Evolutionary conservation across 768 basidiomycete genomes (phyloP).

Genomic region (Cystofilobasidium macerans): DNA sequence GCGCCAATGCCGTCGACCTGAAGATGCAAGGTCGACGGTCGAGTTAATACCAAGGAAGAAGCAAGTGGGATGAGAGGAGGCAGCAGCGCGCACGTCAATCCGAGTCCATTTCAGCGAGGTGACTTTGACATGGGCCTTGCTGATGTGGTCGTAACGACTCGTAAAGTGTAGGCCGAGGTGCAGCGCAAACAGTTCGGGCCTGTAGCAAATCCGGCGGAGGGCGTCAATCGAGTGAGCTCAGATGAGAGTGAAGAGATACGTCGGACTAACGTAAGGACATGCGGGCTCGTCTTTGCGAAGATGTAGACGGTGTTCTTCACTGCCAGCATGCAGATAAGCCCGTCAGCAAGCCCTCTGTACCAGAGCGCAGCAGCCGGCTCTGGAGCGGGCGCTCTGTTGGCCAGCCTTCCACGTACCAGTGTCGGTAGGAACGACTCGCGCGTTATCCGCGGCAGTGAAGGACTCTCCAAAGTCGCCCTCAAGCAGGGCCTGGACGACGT

Average conservation of each 20-base stretch:
- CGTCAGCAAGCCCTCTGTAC: no score
- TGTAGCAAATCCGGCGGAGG: no score
- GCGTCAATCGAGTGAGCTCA: no score
- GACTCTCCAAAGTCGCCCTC: slow-evolving; percentile 66
- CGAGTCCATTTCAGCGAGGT: slow-evolving; percentile 63
- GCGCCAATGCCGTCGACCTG: slow-evolving; percentile 38
- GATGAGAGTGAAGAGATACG: no score
- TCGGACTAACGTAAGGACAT: slow-evolving; percentile 50
- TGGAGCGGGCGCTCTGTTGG: no score
- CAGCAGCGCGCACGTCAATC: slow-evolving; percentile 44
- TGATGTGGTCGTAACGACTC: slow-evolving; percentile 34
- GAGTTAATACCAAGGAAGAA: not conserved
- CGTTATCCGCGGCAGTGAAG: slow-evolving; percentile 81
- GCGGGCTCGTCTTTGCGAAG: slow-evolving; percentile 76
- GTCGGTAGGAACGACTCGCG: slow-evolving; percentile 79
- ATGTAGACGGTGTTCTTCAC: slow-evolving; percentile 42
- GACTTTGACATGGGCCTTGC: slow-evolving; percentile 32
- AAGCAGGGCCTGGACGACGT: slow-evolving; percentile 64
- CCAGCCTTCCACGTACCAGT: slow-evolving; percentile 50
- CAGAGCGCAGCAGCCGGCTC: no score
- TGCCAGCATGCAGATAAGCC: slow-evolving; percentile 13
- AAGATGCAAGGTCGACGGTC: slow-evolving; percentile 27
- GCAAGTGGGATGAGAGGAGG: not conserved
- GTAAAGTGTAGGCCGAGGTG: slow-evolving; percentile 77
- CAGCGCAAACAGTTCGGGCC: slow-evolving; percentile 70